These are phyloP conservation scores for Thozetella sp. DNA, from an alignment of 495 filamentous ascomycete species.

Conservation along the genomic window DNA sequence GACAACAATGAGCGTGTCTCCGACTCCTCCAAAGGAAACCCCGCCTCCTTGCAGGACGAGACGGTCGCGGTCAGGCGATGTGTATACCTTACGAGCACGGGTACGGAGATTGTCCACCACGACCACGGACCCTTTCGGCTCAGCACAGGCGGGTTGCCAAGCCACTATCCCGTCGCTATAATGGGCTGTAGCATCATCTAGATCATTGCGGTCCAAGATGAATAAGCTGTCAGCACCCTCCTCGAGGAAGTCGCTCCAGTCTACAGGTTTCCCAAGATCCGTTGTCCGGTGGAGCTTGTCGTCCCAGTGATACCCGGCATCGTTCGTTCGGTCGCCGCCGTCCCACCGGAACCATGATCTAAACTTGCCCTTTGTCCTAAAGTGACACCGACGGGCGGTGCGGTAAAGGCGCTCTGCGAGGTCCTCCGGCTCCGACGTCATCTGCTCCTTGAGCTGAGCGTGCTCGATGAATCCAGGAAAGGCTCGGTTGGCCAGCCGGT, in stretches of 20 bases:
- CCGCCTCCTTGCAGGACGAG: background rate
- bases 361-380: constrained; percentile 10
- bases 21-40: background rate
- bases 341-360: constrained; percentile 4
- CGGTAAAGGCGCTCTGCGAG: background rate
- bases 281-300: no score
- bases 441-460: background rate
- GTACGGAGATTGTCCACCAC: background rate
- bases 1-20: background rate
- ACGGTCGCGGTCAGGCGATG: background rate
- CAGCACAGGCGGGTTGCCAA: background rate
- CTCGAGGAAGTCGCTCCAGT: no score
- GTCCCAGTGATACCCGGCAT: background rate
- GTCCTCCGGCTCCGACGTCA: background rate
- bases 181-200: no score
- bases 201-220: no score
- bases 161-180: background rate
- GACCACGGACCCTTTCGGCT: background rate
- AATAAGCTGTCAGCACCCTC: no score
- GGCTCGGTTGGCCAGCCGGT: constrained; percentile 10
- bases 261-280: no score
- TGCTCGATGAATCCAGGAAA: constrained; percentile 19
- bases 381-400: background rate
- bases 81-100: background rate
- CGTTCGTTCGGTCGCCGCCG: background rate